phyloP scores from a whole-genome alignment of 2,329 filamentous ascomycete species.

The Hirsutella thompsonii region DNA sequence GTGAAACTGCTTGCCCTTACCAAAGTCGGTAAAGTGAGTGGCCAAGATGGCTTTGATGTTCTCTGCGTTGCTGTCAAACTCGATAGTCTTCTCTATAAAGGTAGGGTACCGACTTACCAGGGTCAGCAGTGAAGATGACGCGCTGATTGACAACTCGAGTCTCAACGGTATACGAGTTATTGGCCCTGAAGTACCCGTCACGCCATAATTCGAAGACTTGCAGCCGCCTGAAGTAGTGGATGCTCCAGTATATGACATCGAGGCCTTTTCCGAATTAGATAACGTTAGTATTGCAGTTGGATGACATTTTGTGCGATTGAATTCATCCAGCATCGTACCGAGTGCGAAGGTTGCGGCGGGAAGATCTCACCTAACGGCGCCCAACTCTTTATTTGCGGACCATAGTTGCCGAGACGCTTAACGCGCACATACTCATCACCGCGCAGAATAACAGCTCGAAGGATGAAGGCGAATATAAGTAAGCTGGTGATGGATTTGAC shows the following conservation, averaged over 20 bases:
- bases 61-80: conserved; percentile 26
- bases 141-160: conserved; percentile 39
- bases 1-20: conserved; percentile 67
- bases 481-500: conserved; percentile 23
- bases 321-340: neutral
- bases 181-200: conserved; percentile 28
- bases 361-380: conserved; percentile 31
- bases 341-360: neutral
- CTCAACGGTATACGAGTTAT: conserved; percentile 46
- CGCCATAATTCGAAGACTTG: conserved; percentile 51
- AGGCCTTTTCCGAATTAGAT: conserved; percentile 29
- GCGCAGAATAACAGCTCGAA: conserved; percentile 24
- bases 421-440: conserved; percentile 31
- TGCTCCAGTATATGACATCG: conserved; percentile 47
- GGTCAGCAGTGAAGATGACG: conserved; percentile 66
- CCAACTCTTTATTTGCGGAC: conserved; percentile 19
- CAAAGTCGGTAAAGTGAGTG: conserved; percentile 72
- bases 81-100: too few relatives aligned
- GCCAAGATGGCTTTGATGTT: conserved; percentile 84
- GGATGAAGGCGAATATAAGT: conserved; percentile 20
- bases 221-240: conserved; percentile 38
- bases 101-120: conserved; percentile 13
- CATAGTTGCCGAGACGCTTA: conserved; percentile 30
- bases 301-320: too few relatives aligned
- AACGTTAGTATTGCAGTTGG: too few relatives aligned